These are phyloP conservation scores for Neophaeococcomyces aloes DNA, from an alignment of 2,329 filamentous ascomycete genomes.

Conservation along the genomic window DNA sequence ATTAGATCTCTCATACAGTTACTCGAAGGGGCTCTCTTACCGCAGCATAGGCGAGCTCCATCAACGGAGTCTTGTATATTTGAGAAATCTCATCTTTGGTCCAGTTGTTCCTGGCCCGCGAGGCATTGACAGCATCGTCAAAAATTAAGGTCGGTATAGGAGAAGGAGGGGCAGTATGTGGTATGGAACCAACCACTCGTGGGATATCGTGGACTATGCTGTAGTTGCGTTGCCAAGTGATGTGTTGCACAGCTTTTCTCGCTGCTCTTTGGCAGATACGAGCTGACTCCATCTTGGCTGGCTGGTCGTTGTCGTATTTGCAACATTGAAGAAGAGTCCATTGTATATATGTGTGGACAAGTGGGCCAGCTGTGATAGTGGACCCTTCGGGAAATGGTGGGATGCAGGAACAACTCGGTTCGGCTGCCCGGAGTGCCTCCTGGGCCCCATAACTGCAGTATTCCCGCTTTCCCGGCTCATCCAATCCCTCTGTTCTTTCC, in stretches of 20 bases:
- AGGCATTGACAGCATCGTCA: conserved; percentile 48
- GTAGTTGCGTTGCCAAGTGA: conserved; percentile 13
- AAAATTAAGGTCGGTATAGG: conserved; percentile 22
- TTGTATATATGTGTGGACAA: not conserved
- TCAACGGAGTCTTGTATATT: conserved; percentile 71
- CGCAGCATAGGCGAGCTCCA: conserved; percentile 65
- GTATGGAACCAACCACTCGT: conserved; percentile 12
- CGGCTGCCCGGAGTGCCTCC: not conserved
- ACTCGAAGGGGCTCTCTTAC: conserved; percentile 39
- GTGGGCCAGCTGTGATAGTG: not conserved
- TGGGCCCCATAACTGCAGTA: not conserved
- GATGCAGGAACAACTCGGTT: not conserved
- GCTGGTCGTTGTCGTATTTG: not conserved
- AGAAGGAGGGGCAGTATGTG: conserved; percentile 9
- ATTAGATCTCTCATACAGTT: conserved; percentile 8
- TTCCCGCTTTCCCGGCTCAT: not conserved
- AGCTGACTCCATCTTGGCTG: conserved; percentile 4
- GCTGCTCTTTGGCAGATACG: conserved; percentile 12
- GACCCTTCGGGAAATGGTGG: not conserved
- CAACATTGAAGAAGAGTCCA: not conserved
- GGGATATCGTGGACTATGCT: conserved; percentile 22
- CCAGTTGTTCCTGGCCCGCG: conserved; percentile 60
- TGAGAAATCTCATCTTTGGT: conserved; percentile 69
- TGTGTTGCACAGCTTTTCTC: conserved; percentile 12
- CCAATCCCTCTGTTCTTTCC: not conserved